Conservation (phyloP, 2,329 filamentous ascomycete species). For the Hypoxylon sp. region DNA sequence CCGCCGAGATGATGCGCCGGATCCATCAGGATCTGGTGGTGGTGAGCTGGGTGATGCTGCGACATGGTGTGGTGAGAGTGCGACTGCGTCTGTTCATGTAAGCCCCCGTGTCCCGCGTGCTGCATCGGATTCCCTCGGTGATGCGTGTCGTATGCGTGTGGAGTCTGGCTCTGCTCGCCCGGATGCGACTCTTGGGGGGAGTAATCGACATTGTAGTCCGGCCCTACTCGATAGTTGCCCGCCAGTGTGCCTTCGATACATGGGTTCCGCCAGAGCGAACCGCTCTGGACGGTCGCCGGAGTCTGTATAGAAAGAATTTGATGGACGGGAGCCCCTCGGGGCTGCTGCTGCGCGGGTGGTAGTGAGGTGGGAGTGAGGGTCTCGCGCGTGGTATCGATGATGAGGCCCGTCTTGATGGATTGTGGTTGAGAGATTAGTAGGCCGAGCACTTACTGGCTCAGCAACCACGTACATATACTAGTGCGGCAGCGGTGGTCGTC, state of each 20-base stretch:
- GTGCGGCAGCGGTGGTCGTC: constrained; percentile 38
- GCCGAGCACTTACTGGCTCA: constrained; percentile 43
- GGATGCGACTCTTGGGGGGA: constrained; percentile 72
- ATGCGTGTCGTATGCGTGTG: constrained; percentile 66
- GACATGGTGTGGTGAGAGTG: constrained; percentile 52
- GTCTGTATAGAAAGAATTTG: constrained; percentile 68
- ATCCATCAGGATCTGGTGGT: constrained; percentile 65
- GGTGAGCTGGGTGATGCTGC: constrained; percentile 57
- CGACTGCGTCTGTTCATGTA: constrained; percentile 55
- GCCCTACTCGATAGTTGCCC: constrained; percentile 74
- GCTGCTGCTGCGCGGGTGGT: constrained; percentile 53
- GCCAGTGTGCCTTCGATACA: constrained; percentile 76
- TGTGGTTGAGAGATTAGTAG: constrained; percentile 40
- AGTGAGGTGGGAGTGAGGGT: constrained; percentile 42
- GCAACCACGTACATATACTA: constrained; percentile 50
- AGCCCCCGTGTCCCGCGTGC: constrained; percentile 54
- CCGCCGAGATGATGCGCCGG: constrained; percentile 63
- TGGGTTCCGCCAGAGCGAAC: constrained; percentile 79
- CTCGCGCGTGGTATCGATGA: constrained; percentile 44
- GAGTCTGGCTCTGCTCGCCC: constrained; percentile 69
- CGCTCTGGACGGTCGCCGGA: constrained; percentile 76
- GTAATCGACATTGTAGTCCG: constrained; percentile 79
- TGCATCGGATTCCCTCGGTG: constrained; percentile 59
- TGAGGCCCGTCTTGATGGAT: constrained; percentile 44
- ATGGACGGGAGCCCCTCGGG: constrained; percentile 61